Conservation (phyloP, 129 eudicot species). For the Tagetes erecta region DNA sequence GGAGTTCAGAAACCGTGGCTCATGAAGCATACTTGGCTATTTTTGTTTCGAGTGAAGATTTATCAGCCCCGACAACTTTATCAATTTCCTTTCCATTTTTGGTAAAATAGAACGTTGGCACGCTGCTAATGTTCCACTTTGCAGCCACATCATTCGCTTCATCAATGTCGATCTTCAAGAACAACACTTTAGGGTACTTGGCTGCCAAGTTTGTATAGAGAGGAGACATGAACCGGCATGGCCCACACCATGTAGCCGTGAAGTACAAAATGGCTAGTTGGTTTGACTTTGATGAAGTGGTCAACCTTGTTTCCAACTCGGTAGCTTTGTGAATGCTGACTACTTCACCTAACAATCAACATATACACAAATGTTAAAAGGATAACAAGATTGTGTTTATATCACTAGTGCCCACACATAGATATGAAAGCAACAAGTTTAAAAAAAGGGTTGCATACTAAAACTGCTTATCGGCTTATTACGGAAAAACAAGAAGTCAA, state of each 20-base stretch:
- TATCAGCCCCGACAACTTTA: slow-evolving; percentile 65
- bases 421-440: neutral
- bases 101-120: slow-evolving; percentile 61
- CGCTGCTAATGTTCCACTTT: slow-evolving; percentile 59
- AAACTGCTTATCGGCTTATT: neutral
- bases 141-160: slow-evolving; percentile 60
- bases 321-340: slow-evolving; percentile 44
- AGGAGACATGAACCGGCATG: slow-evolving; percentile 71
- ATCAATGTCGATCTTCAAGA: slow-evolving; percentile 74
- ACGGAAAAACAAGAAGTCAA: no score
- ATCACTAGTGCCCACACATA: neutral
- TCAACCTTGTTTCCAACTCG: slow-evolving; percentile 52
- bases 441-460: neutral
- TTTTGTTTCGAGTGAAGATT: slow-evolving; percentile 58
- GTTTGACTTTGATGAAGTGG: slow-evolving; percentile 51
- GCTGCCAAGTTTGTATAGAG: slow-evolving; percentile 53
- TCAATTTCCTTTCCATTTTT: slow-evolving; percentile 72
- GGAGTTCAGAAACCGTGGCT: slow-evolving; percentile 11
- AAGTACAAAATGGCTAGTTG: slow-evolving; percentile 66
- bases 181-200: slow-evolving; percentile 53
- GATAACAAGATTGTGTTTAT: neutral
- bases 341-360: slow-evolving; percentile 60
- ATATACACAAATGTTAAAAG: neutral
- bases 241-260: slow-evolving; percentile 96
- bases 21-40: slow-evolving; percentile 53